Evolutionary conservation across 176 grass and related monocot genomes (phyloP), one percentile per base, ranked within the genome.

Genomic region (Oryza meridionalis): DNA sequence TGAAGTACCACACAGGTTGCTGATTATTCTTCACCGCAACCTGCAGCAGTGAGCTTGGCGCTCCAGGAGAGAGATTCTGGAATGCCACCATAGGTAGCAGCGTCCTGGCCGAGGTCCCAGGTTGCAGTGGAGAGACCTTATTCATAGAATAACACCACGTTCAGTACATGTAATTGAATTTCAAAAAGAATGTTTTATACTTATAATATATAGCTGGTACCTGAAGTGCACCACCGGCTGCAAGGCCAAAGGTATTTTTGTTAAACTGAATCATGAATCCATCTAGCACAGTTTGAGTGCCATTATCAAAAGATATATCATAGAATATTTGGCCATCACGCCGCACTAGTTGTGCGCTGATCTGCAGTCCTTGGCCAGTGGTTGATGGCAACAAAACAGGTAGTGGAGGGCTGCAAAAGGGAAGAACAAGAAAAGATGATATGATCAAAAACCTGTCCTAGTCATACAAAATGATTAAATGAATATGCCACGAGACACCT

Each of bases 251-350:
- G 43, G 96, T 92, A 64, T 96, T 99, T 84, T 99, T 99, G 90
- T 96, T 99, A 86, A 99, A 99, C 84, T 99, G 96, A 67, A 99
- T 99, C 96, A 99, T 99, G 85, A 99, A 99, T 79, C 96, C 96
- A 92, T 99, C 96, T 53, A 96, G 80, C n/a, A 83, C 75, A 70
- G 74, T 31, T 80, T 94, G 89, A 27, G 93, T 87, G 65, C 84
- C 85, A 72, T 99, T 99, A 78, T 99, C 96, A 82, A 99, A 94
- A 70, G 87, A 86, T 74, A 99, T 78, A 65, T 84, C 85, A 58
- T 99, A 99, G 72, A 88, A 99, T 90, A 99, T 96, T 79, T 96
- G 96, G 50, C 93, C 93, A 72, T 99, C 93, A 4, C 77, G 88
- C 11, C 86, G 88, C 12, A 81, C 82, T 53, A 99, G 76, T 86